Percentiles rank a stretch among this genome's conserved stretches.
Evolutionary conservation across 352 stramenopile species (phyloP).

Genomic region (Phytophthora nicotianae): DNA sequence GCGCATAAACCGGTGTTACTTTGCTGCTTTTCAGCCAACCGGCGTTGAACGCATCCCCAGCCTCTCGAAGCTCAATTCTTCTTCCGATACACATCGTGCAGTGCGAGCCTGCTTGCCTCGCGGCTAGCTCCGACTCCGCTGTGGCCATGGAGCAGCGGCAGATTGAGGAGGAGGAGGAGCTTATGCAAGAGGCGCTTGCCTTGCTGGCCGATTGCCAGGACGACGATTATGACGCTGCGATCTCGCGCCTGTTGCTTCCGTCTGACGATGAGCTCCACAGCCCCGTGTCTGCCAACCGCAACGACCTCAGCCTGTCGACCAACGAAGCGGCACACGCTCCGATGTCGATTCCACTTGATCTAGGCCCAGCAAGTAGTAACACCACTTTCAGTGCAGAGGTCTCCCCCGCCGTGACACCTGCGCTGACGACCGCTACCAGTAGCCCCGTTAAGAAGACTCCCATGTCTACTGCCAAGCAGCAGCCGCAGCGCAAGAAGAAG

Average conservation of each 20-base stretch:
- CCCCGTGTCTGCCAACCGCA: constrained; percentile 26
- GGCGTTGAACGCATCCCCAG: constrained; percentile 18
- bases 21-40: constrained; percentile 31
- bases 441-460: constrained; percentile 29
- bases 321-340: constrained; percentile 8
- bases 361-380: not conserved
- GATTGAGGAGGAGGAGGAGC: constrained; percentile 38
- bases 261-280: constrained; percentile 34
- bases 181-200: constrained; percentile 52
- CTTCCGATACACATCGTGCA: constrained; percentile 18
- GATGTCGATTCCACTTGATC: not conserved
- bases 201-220: constrained; percentile 45
- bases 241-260: constrained; percentile 44
- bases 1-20: constrained; percentile 1
- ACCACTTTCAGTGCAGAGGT: constrained; percentile 11
- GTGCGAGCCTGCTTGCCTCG: constrained; percentile 17
- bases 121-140: constrained; percentile 21
- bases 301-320: constrained; percentile 11
- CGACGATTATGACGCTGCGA: constrained; percentile 32
- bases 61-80: constrained; percentile 18
- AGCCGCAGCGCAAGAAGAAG: constrained; percentile 30
- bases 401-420: constrained; percentile 16
- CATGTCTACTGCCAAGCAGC: constrained; percentile 19
- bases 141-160: constrained; percentile 39
- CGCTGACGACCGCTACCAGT: constrained; percentile 19